phyloP scores from a whole-genome alignment of 1,139 yeast genomes.

The Wickerhamomyces sp. region DNA sequence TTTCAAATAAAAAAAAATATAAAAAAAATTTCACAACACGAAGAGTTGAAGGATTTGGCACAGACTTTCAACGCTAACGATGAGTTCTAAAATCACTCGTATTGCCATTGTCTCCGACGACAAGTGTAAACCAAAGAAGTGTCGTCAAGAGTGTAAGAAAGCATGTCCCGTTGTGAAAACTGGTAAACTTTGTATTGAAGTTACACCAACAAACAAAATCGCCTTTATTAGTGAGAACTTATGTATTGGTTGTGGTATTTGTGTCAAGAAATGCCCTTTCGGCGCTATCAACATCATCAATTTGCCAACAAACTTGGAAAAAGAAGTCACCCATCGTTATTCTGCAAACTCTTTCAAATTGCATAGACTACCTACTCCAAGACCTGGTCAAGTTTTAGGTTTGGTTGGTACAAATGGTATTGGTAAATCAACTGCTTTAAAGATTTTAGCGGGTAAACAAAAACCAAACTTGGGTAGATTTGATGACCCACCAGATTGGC shows the following conservation, averaged over 20 bases:
- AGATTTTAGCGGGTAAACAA: constrained; percentile 96
- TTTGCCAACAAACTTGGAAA: constrained; percentile 89
- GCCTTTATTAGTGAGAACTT: constrained; percentile 93
- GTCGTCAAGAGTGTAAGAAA: constrained; percentile 96
- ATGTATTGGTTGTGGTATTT: constrained; percentile 99
- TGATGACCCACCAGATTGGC: constrained; percentile 98
- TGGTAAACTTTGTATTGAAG: constrained; percentile 97
- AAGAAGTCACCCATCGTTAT: constrained; percentile 92
- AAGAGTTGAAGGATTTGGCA: neutral
- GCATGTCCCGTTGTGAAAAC: constrained; percentile 97
- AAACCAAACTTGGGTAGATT: constrained; percentile 93
- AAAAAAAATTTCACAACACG: neutral
- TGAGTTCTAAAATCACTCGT: constrained; percentile 69
- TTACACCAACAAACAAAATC: constrained; percentile 81
- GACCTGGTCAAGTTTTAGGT: constrained; percentile 98
- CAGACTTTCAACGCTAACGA: neutral
- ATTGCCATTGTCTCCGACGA: constrained; percentile 92
- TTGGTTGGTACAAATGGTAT: constrained; percentile 99
- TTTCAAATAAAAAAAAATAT: neutral
- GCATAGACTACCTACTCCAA: constrained; percentile 95
- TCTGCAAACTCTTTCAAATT: constrained; percentile 96
- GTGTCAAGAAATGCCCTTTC: constrained; percentile 97
- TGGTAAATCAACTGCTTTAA: constrained; percentile 97
- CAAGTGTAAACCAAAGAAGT: constrained; percentile 95
- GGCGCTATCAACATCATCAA: constrained; percentile 95